Percentiles rank a stretch among this genome's conserved stretches.
Evolutionary conservation across 1,284 basidiomycete genomes (phyloP).

Genomic region (Cyathus olla): DNA sequence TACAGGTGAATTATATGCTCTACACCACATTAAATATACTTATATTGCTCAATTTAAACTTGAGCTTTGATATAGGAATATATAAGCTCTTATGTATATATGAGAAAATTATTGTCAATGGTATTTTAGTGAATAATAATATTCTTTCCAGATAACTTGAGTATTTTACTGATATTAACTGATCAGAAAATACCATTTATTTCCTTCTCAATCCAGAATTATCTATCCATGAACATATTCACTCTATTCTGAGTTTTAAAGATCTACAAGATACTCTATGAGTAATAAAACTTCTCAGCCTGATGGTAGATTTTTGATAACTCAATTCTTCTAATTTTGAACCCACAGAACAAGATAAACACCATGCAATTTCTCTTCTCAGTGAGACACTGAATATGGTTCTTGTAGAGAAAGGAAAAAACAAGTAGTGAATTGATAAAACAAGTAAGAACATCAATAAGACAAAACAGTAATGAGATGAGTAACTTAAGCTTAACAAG

Average conservation of each 20-base stretch:
- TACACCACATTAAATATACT: too few relatives aligned
- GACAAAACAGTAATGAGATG: too few relatives aligned
- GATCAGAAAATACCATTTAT: conserved; percentile 4
- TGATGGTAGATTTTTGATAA: conserved; percentile 19
- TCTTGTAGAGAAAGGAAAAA: too few relatives aligned
- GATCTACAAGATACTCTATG: conserved; percentile 29
- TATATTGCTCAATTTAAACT: neutral
- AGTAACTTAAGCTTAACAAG: too few relatives aligned
- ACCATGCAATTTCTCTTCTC: conserved; percentile 24
- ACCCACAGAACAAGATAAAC: conserved; percentile 13
- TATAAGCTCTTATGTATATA: neutral
- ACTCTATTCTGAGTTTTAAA: conserved; percentile 27
- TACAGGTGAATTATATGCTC: too few relatives aligned
- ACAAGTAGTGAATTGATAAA: too few relatives aligned
- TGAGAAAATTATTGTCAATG: neutral
- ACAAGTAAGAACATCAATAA: too few relatives aligned
- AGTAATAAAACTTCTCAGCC: conserved; percentile 22
- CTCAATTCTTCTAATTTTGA: conserved; percentile 17
- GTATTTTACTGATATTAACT: neutral
- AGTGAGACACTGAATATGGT: conserved; percentile 28
- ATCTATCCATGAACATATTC: conserved; percentile 9
- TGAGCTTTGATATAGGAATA: neutral
- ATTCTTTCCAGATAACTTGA: conserved; percentile 2
- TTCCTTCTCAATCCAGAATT: conserved; percentile 9
- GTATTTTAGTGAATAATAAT: neutral